These are phyloP conservation scores for Colletotrichum cordylinicola DNA, from an alignment of 2,329 filamentous ascomycete species.

Conservation along the genomic window DNA sequence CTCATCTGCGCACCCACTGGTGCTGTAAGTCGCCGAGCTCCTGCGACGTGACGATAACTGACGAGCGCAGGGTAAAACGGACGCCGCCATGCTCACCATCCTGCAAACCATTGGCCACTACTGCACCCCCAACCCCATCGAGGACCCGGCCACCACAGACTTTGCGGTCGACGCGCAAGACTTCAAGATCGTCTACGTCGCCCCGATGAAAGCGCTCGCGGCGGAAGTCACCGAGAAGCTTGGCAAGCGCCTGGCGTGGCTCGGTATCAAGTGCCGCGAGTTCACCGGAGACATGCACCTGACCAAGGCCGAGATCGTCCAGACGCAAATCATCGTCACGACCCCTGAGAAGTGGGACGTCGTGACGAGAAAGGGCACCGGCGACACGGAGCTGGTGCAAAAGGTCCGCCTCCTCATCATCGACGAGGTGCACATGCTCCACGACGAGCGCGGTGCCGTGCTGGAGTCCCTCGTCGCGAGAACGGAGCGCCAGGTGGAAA, in stretches of 20 bases:
- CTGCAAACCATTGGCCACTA: slow-evolving; percentile 91
- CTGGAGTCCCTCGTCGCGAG: slow-evolving; percentile 94
- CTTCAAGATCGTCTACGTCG: slow-evolving; percentile 98
- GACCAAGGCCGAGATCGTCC: slow-evolving; percentile 93
- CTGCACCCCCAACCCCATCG: slow-evolving; percentile 77
- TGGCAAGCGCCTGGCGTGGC: slow-evolving; percentile 89
- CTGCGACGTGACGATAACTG: not conserved
- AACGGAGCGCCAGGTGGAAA: slow-evolving; percentile 96
- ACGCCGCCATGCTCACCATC: slow-evolving; percentile 96
- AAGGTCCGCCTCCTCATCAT: slow-evolving; percentile 97
- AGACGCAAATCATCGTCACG: slow-evolving; percentile 97
- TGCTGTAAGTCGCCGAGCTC: slow-evolving; percentile 61
- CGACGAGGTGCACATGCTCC: slow-evolving; percentile 99
- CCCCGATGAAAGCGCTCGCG: slow-evolving; percentile 97
- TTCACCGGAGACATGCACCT: slow-evolving; percentile 99
- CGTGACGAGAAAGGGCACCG: slow-evolving; percentile 94
- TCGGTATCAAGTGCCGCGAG: slow-evolving; percentile 90
- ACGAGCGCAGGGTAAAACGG: slow-evolving; percentile 79
- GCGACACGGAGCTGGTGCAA: slow-evolving; percentile 96
- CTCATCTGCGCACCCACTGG: slow-evolving; percentile 97
- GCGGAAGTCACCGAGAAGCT: slow-evolving; percentile 97
- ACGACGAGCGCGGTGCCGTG: slow-evolving; percentile 95
- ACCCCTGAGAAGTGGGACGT: slow-evolving; percentile 99
- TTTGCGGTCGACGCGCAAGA: slow-evolving; percentile 85
- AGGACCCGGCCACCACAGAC: slow-evolving; percentile 74